Percentiles rank a stretch among this genome's conserved stretches.
phyloP scores from a whole-genome alignment of 2,329 filamentous ascomycete species.

The Nothomitra cinnamomea region DNA sequence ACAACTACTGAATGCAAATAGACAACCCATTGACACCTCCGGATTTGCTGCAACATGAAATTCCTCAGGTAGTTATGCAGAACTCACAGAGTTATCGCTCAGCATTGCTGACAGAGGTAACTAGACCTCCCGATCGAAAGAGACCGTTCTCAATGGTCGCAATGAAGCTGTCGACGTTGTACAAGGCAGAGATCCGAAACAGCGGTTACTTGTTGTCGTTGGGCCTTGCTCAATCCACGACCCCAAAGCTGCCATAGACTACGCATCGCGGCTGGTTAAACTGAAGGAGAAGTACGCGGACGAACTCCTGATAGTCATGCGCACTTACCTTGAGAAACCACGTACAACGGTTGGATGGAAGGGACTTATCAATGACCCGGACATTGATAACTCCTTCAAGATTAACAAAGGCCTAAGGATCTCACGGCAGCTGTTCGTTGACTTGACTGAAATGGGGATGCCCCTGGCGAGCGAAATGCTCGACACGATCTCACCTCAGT shows the following conservation, averaged over 20 bases:
- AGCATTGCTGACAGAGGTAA: background rate
- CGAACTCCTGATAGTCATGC: slow-evolving; percentile 91
- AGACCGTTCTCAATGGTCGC: slow-evolving; percentile 42
- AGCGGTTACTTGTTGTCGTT: slow-evolving; percentile 59
- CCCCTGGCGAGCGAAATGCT: slow-evolving; percentile 95
- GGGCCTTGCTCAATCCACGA: slow-evolving; percentile 98
- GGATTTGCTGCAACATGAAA: slow-evolving; percentile 88
- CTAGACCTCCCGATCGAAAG: slow-evolving; percentile 20
- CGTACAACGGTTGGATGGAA: slow-evolving; percentile 98
- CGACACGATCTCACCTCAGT: slow-evolving; percentile 95
- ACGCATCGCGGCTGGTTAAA: slow-evolving; percentile 68
- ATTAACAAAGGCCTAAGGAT: slow-evolving; percentile 93
- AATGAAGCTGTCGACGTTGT: slow-evolving; percentile 44
- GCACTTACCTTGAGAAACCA: slow-evolving; percentile 95
- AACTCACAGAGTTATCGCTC: background rate
- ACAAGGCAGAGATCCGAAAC: slow-evolving; percentile 37
- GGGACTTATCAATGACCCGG: slow-evolving; percentile 94
- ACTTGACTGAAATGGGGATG: slow-evolving; percentile 84
- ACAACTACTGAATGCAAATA: background rate
- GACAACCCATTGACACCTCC: slow-evolving; percentile 84
- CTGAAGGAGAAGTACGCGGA: slow-evolving; percentile 78
- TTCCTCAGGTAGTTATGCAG: slow-evolving; percentile 31
- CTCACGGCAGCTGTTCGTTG: slow-evolving; percentile 79
- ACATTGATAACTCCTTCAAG: slow-evolving; percentile 96
- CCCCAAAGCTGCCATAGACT: slow-evolving; percentile 74